These are phyloP conservation scores for Isoetes taiwanensis DNA, from an alignment of 75 land plant species.

Conservation along the genomic window DNA sequence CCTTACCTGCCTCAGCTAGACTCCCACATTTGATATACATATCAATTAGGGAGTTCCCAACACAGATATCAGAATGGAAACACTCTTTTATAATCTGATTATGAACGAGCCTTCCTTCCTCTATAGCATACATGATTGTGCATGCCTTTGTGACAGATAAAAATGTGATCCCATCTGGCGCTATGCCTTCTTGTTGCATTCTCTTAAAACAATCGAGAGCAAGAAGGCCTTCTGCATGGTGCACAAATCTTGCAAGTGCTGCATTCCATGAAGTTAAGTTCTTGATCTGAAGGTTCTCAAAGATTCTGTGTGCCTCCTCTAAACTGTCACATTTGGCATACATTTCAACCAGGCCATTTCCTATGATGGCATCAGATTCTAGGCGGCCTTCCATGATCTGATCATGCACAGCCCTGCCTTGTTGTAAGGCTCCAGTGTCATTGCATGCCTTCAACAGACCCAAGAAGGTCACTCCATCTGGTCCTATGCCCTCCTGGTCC, in stretches of 20 bases:
- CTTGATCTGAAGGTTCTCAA: neutral
- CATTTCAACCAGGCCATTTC: constrained; percentile 4
- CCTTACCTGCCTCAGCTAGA: neutral
- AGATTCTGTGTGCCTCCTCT: constrained; percentile 1
- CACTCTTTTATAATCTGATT: no score
- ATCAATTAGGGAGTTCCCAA: no score
- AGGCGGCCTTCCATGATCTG: constrained; percentile 12
- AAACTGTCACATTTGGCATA: constrained; percentile 9
- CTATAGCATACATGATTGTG: constrained; percentile 11
- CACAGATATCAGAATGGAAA: no score
- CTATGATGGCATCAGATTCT: constrained; percentile 10
- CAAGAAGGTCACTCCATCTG: constrained; percentile 22
- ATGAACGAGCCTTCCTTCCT: constrained; percentile 1
- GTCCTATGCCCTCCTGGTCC: neutral
- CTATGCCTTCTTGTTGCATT: constrained; percentile 17
- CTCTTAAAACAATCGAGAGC: constrained; percentile 7
- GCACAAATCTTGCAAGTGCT: constrained; percentile 21
- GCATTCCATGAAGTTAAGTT: constrained; percentile 27
- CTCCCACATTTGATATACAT: constrained; percentile 1
- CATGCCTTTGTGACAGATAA: constrained; percentile 20
- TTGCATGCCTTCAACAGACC: constrained; percentile 23
- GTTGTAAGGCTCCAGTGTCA: neutral
- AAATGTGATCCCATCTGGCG: constrained; percentile 24
- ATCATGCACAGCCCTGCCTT: constrained; percentile 32
- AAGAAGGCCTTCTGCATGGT: neutral